Base-by-base conservation (phyloP, 2,329 filamentous ascomycete genomes). In the Ceratocystis ficicola region DNA sequence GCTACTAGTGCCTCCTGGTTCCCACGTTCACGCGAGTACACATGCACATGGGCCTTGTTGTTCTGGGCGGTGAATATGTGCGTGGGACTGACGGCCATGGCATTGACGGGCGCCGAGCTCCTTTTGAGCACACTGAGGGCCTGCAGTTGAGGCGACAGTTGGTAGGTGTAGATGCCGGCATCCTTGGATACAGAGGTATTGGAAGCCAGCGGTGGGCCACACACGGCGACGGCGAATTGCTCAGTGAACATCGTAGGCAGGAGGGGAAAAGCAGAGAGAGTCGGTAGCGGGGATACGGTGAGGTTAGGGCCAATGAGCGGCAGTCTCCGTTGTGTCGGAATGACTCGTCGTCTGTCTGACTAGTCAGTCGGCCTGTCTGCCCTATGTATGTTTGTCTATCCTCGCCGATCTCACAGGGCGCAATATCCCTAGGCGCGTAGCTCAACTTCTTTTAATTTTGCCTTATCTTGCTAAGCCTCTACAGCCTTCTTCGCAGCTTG, bases 21-120 rank as follows among this genome's bases (percentile, higher is more conserved):
- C 32, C 89, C 89, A 69, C 89, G 88, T 67, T 86, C 81, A 65
- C 91, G 83, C 67, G 84, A 92, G 76, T 97, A 99, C 65, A 99
- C 90, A 76, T 97, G 90, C 1, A 99, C 83, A 52, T 95, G 89
- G 0, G 91, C 90, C 75, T 96, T 97, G 69, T 92, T 91, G 62
- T 88, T 82, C 74, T 99, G 94, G 3, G 90, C 93, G 3, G 92
- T 88, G 74, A 96, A 99, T 60, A 97, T 81, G 74, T 99, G 94
- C 22, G 86, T 86, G 57, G 83, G 80, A 75, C 83, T 95, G 70
- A 92, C 81, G 36, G 90, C 92, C 65, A 99, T 78, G 71, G 89
- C 87, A 74, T 93, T 89, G 67, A 82, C 79, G 30, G 86, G 81
- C n/a, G 86, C 85, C 17, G 89, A 88, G 78, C 89, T 95, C 78